phyloP scores from a whole-genome alignment of 1,139 yeast species.

The Lodderomyces elongisporus region DNA sequence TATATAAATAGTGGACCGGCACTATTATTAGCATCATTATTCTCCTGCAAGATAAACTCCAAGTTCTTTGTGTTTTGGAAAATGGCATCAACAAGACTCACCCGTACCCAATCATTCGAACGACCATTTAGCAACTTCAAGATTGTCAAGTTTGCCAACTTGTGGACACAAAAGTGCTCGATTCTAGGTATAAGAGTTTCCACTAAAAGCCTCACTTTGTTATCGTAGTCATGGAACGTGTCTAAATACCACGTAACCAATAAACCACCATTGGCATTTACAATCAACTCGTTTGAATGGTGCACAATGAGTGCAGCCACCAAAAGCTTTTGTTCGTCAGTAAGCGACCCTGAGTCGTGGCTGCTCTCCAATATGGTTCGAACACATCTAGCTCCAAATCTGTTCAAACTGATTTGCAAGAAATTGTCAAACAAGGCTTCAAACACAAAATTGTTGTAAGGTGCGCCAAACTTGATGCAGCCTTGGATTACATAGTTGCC shows the following conservation, averaged over 20 bases:
- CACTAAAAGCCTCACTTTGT: conserved; percentile 35
- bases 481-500: conserved; percentile 96
- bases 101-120: conserved; percentile 59
- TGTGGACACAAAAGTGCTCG: conserved; percentile 70
- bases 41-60: conserved; percentile 17
- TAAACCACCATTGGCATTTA: conserved; percentile 83
- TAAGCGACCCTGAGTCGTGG: conserved; percentile 15
- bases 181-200: conserved; percentile 59
- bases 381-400: conserved; percentile 94
- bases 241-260: conserved; percentile 93
- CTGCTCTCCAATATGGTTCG: conserved; percentile 84
- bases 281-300: conserved; percentile 74
- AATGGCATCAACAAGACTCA: conserved; percentile 55
- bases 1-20: conserved; percentile 85
- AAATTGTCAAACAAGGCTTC: conserved; percentile 79
- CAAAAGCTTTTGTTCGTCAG: conserved; percentile 64
- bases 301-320: conserved; percentile 78
- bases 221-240: conserved; percentile 64
- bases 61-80: conserved; percentile 48
- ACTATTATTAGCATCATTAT: conserved; percentile 25
- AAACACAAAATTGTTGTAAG: conserved; percentile 85
- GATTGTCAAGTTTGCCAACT: conserved; percentile 78
- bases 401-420: conserved; percentile 75
- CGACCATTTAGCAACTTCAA: conserved; percentile 73
- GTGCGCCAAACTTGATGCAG: conserved; percentile 82